Evolutionary conservation across 148 eudicot species (phyloP).

Genomic region (Chenopodium berlandieri): DNA sequence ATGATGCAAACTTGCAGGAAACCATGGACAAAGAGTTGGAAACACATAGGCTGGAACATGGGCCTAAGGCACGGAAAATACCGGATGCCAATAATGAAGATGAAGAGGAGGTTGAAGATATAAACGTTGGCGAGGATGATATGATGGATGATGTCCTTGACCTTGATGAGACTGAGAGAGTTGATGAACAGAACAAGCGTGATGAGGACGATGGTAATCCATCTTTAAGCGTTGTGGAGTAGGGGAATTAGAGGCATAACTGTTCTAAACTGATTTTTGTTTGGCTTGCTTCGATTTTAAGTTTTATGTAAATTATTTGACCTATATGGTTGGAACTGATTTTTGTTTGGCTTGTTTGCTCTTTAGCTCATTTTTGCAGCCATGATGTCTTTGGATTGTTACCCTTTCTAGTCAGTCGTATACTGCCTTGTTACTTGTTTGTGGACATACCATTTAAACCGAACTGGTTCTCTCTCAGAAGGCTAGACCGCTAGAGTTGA

Average conservation of each 20-base stretch:
- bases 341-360: not conserved
- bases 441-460: not conserved
- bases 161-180: conserved; percentile 65
- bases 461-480: not conserved
- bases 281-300: not conserved
- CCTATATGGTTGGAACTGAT: too few relatives aligned
- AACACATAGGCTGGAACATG: conserved; percentile 91
- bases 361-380: not conserved
- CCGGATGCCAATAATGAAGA: conserved; percentile 70
- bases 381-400: not conserved
- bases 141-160: conserved; percentile 89
- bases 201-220: conserved; percentile 40
- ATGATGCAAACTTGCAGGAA: conserved; percentile 76
- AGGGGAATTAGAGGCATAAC: not conserved
- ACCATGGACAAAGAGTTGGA: conserved; percentile 97
- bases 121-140: conserved; percentile 84
- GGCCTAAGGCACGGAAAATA: conserved; percentile 84
- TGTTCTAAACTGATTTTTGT: conserved; percentile 5
- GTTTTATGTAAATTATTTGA: too few relatives aligned
- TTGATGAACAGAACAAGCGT: conserved; percentile 46
- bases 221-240: not conserved
- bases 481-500: not conserved
- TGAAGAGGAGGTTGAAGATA: conserved; percentile 97
- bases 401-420: not conserved
- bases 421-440: not conserved